Percentiles rank a stretch among this genome's conserved stretches.
Conservation (phyloP, 257 asterid species). For the Capsicum baccatum region DNA sequence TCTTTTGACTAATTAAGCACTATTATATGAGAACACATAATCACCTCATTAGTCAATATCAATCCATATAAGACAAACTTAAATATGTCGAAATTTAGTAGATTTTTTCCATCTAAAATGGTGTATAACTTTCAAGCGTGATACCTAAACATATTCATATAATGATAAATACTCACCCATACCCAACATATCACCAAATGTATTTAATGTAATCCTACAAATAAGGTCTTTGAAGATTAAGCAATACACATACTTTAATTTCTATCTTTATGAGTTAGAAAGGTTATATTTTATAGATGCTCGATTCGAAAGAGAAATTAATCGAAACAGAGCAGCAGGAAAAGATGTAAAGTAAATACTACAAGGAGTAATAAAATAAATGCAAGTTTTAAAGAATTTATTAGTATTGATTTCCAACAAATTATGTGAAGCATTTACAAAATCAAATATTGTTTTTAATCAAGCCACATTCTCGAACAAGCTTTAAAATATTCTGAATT, state of each 20-base stretch:
- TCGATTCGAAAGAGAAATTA: too few relatives aligned
- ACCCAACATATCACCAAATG: too few relatives aligned
- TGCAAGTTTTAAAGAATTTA: too few relatives aligned
- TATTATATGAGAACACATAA: background rate
- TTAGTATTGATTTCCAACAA: background rate
- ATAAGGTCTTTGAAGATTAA: too few relatives aligned
- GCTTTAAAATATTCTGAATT: background rate
- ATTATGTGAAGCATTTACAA: background rate
- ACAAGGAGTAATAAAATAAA: too few relatives aligned
- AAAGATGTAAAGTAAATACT: too few relatives aligned
- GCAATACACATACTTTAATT: too few relatives aligned
- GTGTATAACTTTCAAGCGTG: background rate
- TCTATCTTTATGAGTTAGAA: too few relatives aligned
- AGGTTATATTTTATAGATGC: too few relatives aligned
- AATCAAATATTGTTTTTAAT: background rate
- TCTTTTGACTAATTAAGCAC: background rate
- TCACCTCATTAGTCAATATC: background rate
- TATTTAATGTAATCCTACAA: too few relatives aligned
- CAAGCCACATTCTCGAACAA: background rate
- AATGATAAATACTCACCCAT: background rate
- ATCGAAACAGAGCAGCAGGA: too few relatives aligned
- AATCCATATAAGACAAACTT: background rate
- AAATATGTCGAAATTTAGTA: background rate
- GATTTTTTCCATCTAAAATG: background rate
- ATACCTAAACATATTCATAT: background rate